A percentile compares a stretch with the other conserved stretches of the same genome.
These are phyloP conservation scores for Pseudogymnoascus sp. DNA, from an alignment of 2,329 filamentous ascomycete species.

Conservation along the genomic window DNA sequence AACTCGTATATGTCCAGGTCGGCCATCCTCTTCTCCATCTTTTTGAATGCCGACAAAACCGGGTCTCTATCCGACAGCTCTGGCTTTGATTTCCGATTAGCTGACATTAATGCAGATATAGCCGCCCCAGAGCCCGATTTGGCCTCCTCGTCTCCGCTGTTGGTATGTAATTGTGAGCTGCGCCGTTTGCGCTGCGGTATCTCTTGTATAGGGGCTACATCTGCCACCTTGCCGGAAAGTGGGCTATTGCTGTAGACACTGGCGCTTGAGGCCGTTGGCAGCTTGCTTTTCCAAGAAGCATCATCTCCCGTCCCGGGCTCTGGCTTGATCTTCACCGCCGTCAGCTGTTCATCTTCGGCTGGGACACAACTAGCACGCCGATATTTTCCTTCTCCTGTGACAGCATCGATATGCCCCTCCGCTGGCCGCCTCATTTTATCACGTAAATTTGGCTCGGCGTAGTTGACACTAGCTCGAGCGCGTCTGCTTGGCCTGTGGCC, in stretches of 20 bases:
- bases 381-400: constrained; percentile 54
- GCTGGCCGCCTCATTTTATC: constrained; percentile 79
- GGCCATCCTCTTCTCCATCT: constrained; percentile 17
- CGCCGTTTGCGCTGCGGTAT: constrained; percentile 26
- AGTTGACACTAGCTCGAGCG: constrained; percentile 63
- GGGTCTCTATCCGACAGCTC: constrained; percentile 20
- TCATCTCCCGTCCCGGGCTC: constrained; percentile 24
- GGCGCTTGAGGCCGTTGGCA: constrained; percentile 20
- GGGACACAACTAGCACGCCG: constrained; percentile 22
- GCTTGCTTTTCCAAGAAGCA: constrained; percentile 23
- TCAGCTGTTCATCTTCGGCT: constrained; percentile 19
- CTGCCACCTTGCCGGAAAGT: constrained; percentile 22
- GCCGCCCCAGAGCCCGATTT: constrained; percentile 19
- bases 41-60: background rate
- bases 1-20: constrained; percentile 27
- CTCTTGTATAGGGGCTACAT: constrained; percentile 22
- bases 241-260: constrained; percentile 26
- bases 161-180: constrained; percentile 25
- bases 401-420: constrained; percentile 68
- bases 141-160: background rate
- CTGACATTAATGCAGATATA: constrained; percentile 26
- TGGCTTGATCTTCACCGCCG: constrained; percentile 20
- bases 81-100: constrained; percentile 23
- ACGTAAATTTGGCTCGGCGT: constrained; percentile 72
- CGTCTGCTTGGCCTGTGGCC: constrained; percentile 59